Percentiles rank a stretch among this genome's conserved stretches.
phyloP scores from a whole-genome alignment of 73 alveolate genomes.

The Blepharisma stoltei region DNA sequence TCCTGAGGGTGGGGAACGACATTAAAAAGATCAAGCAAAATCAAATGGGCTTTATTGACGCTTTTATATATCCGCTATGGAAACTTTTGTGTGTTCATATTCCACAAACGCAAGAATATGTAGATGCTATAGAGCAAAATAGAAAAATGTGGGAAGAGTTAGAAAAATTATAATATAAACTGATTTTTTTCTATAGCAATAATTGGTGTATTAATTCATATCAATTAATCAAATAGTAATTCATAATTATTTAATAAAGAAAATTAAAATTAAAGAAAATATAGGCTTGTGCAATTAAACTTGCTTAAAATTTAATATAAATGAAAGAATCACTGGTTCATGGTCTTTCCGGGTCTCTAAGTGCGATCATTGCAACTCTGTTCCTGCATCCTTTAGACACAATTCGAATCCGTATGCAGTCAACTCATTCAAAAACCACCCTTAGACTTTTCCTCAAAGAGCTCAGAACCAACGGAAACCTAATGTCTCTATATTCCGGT shows the following conservation, averaged over 20 bases:
- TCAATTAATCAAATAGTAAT: too few relatives aligned
- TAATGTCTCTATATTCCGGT: slow-evolving; percentile 13
- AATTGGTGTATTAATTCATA: too few relatives aligned
- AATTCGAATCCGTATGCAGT: slow-evolving; percentile 4
- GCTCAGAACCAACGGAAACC: neutral
- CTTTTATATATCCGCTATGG: slow-evolving; percentile 29
- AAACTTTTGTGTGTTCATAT: neutral
- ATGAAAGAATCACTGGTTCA: slow-evolving; percentile 20
- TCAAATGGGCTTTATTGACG: slow-evolving; percentile 29
- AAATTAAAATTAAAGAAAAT: too few relatives aligned
- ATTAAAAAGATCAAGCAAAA: slow-evolving; percentile 15
- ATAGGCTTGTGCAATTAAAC: too few relatives aligned
- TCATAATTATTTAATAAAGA: too few relatives aligned
- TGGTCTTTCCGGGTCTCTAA: slow-evolving; percentile 12
- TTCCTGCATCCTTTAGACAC: slow-evolving; percentile 15
- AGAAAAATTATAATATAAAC: neutral
- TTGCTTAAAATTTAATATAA: neutral
- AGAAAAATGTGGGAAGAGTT: slow-evolving; percentile 28
- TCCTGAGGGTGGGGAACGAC: slow-evolving; percentile 26
- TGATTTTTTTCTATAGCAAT: too few relatives aligned
- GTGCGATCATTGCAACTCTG: neutral
- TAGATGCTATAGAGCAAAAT: slow-evolving; percentile 12
- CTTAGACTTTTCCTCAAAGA: neutral
- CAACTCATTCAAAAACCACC: neutral
- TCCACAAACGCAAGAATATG: neutral